Conservation (phyloP, 225 moss, liverwort and hornwort species). For the Climacium dendroides region DNA sequence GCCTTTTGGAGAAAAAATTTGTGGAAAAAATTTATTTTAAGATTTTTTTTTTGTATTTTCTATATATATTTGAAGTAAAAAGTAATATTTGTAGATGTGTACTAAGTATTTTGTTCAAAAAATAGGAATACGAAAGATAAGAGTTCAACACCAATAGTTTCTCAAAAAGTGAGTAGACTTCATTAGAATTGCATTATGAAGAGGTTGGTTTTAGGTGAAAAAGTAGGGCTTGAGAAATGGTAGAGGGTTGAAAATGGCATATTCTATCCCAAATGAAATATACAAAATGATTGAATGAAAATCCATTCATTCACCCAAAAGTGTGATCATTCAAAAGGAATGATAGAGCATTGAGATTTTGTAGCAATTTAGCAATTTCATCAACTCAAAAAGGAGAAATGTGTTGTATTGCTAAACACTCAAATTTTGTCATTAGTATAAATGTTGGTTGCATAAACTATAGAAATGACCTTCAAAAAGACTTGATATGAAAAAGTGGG, state of each 20-base stretch:
- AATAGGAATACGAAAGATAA: background rate
- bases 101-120: fast-evolving
- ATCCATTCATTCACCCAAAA: background rate
- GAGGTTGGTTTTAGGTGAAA: background rate
- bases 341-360: background rate
- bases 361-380: background rate
- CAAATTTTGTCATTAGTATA: background rate
- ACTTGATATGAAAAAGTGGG: background rate
- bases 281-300: background rate
- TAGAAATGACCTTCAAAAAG: background rate
- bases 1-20: background rate
- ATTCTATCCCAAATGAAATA: background rate
- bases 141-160: background rate
- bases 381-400: background rate
- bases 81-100: background rate
- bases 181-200: background rate
- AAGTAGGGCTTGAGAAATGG: too few species aligned
- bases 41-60: background rate
- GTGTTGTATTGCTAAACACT: background rate
- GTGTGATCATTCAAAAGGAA: background rate
- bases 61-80: background rate
- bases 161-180: background rate
- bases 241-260: fast-evolving
- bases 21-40: background rate
- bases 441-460: background rate